phyloP scores from a whole-genome alignment of 345 rosid species.

The Nephelium lappaceum region DNA sequence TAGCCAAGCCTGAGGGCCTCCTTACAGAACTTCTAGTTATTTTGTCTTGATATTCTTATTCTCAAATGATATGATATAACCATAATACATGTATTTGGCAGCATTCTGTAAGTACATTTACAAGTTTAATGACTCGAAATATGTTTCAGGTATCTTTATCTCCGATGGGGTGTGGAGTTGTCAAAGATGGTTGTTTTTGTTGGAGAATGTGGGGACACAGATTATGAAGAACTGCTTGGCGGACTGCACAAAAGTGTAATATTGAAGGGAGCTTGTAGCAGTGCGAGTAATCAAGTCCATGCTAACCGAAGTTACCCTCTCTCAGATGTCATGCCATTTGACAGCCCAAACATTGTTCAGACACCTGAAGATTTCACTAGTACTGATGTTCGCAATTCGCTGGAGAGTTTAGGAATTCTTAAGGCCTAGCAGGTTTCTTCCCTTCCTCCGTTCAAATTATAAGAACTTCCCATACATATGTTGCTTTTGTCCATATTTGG shows the following conservation, averaged over 20 bases:
- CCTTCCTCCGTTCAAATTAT: background rate
- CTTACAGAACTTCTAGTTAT: background rate
- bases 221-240: conserved; percentile 90
- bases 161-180: conserved; percentile 92
- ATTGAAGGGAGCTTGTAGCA: conserved; percentile 68
- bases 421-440: conserved; percentile 25
- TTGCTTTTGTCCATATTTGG: background rate
- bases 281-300: conserved; percentile 53
- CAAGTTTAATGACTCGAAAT: background rate
- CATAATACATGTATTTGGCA: too few relatives aligned
- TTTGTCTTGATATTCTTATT: background rate
- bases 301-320: conserved; percentile 80
- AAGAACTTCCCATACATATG: background rate
- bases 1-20: background rate
- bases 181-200: conserved; percentile 83
- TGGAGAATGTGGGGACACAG: conserved; percentile 94
- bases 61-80: background rate
- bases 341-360: conserved; percentile 64
- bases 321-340: conserved; percentile 71
- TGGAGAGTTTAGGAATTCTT: conserved; percentile 62
- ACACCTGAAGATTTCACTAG: conserved; percentile 45
- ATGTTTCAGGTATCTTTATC: conserved; percentile 71
- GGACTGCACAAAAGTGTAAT: conserved; percentile 82
- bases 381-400: conserved; percentile 52
- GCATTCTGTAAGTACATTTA: background rate